These are phyloP conservation scores for Calycina marina DNA, from an alignment of 2,329 filamentous ascomycete species.

Conservation along the genomic window DNA sequence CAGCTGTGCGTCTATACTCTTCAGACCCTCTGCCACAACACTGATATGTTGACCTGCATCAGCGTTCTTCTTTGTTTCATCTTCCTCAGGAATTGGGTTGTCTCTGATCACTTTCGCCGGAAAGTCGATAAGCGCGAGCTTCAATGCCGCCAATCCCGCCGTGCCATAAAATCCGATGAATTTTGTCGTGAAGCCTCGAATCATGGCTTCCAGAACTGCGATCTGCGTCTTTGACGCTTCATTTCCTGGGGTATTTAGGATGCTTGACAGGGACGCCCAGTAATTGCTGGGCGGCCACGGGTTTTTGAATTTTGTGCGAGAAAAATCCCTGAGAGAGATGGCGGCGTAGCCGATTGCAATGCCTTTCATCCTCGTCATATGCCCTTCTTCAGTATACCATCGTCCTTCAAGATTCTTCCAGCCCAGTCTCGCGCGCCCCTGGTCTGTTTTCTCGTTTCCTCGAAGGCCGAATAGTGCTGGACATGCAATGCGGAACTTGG, in stretches of 20 bases:
- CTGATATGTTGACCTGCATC: too few species aligned
- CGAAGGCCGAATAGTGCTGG: constrained; percentile 76
- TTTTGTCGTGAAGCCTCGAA: constrained; percentile 56
- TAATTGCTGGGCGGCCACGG: constrained; percentile 69
- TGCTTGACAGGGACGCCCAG: constrained; percentile 64
- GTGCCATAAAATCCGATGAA: constrained; percentile 74
- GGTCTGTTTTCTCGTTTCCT: constrained; percentile 58
- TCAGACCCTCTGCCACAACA: too few species aligned
- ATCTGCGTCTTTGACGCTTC: constrained; percentile 62
- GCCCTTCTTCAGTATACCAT: constrained; percentile 50
- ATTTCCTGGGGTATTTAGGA: constrained; percentile 57
- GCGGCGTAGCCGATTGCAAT: constrained; percentile 74
- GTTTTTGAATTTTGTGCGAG: constrained; percentile 48
- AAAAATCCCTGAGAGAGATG: constrained; percentile 70
- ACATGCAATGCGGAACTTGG: constrained; percentile 69
- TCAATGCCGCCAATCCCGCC: constrained; percentile 55
- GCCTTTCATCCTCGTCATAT: constrained; percentile 71
- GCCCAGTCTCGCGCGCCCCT: constrained; percentile 53
- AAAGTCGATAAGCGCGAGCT: constrained; percentile 59
- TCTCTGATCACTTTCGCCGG: too few species aligned
- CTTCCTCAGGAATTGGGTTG: too few species aligned
- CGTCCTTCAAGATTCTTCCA: constrained; percentile 41
- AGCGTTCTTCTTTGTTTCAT: too few species aligned
- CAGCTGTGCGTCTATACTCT: too few species aligned
- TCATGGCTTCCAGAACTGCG: constrained; percentile 54